Base-by-base conservation (phyloP, 2,329 filamentous ascomycete genomes). In the Aspergillus sergii region DNA sequence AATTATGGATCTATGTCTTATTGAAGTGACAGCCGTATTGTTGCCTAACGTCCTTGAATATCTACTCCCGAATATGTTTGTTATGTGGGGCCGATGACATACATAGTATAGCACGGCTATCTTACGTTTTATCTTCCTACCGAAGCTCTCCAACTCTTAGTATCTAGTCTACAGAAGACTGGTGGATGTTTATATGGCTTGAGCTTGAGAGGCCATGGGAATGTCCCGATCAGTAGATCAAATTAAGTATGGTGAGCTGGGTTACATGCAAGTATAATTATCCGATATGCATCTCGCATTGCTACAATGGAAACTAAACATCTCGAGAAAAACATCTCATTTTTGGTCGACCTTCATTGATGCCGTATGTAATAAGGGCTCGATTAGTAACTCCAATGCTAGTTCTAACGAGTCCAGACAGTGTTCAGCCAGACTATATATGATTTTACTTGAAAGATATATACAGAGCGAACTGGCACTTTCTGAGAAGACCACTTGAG, bases 1-100 rank as follows among this genome's bases (percentile, higher is more conserved):
- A 72, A 72, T 75, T 67, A 68, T 71, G 73, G 68, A 68, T 69
- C 66, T 68, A 64, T 64, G 65, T 70, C 65, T 73, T 69, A 66
- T 73, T 60, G 67, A 64, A 61, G 11, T 23, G 60, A 45, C 48
- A 59, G 59, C 51, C 57, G 41, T 60, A 57, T 50, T 58, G 61
- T 58, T 63, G 59, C 59, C 45, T 61, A 57, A 55, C 59, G 56
- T 64, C 39, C 48, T 65, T 65, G 58, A 58, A 59, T 62, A 41
- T 66, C 51, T 58, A 53, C 14, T 62, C 53, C 48, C 58, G n/a
- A 34, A 36, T 46, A 14, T 41, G 45, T 54, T 10, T 56, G 21
- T 39, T 60, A 39, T 55, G 30, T 51, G 28, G 36, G 51, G 9
- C 21, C 32, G 8, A 6, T 55, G 51, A 11, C n/a, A 55, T 39